Base-by-base conservation (phyloP, 2,329 filamentous ascomycete genomes). In the Aspergillus awamori region DNA sequence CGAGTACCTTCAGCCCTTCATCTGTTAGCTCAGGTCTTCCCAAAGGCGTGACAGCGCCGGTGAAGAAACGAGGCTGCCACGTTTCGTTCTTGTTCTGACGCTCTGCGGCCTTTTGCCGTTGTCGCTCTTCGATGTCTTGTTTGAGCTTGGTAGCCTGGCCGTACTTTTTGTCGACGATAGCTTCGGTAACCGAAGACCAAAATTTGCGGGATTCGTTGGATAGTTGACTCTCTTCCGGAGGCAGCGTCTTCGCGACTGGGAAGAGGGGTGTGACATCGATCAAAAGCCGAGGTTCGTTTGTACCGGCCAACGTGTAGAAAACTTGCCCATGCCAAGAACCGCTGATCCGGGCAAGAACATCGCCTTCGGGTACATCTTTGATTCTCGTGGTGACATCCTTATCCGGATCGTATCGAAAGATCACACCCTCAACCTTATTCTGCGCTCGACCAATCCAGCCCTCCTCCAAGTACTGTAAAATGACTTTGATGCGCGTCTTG, bases 361-460 rank as follows among this genome's bases (percentile, higher is more conserved):
- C 92, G 63, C 89, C 87, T 1, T 95, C 91, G 0, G 92, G 86
- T 0, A 99, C 92, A 63, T 97, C 93, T 78, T 89, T 92, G 70
- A 97, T 89, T 69, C 86, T 88, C 5, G 81, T 87, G 76, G 89
- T 92, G 74, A 86, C 86, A 75, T 98, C 94, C 60, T 93, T 94
- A 22, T 91, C 87, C 0, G 93, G 90, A 71, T 97, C 90, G 69
- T 97, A 97, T 53, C 86, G 89, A 83, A 97, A 99, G 58, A 98
- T 84, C 58, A 97, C 87, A 17, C 95, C 95, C 63, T 96, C 88
- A 38, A 99, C 89, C 73, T 90, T 93, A 78, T 98, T 97, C 69
- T 96, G 94, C 20, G 92, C 87, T 67, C 92, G 91, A 51, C 93
- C 92, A 30, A 98, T 84, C 93, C 95, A 99, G 53, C 93, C 93